Base-by-base conservation (phyloP, 306 rosid species). In the Pterocarpus macrocarpus region DNA sequence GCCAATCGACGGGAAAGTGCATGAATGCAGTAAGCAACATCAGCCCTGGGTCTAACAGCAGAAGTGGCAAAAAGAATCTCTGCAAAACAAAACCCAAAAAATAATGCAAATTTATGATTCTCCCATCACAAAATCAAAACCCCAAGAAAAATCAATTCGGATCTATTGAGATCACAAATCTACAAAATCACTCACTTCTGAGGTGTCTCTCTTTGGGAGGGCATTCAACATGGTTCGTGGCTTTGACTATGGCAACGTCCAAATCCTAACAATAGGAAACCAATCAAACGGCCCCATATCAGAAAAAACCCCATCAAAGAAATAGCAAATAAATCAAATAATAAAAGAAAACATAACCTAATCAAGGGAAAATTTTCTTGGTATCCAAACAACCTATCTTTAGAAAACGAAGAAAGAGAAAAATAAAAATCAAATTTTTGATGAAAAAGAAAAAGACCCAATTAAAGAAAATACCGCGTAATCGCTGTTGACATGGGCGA, bases 401-500 rank as follows among this genome's bases (percentile, higher is more conserved):
- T 73, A 53, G 71, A 73, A 82, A 34, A 43, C 17, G 50, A 56
- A 7, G n/a, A 28, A 32, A 17, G 35, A 11, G 14, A 13, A 8
- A 38, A 64, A 4, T 35, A 34, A 36, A 36, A 35, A 12, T 64
- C 17, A n/a, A 53, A 55, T 5, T 35, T 64, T 14, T 15, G 28
- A 35, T 10, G 10, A 2, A 67, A 43, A n/a, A 67, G 12, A 43
- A 67, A 11, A 67, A 41, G 55, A 67, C 36, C 55, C 55, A 43
- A 38, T 7, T n/a, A 3, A 36, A 41, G 59, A 17, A 2, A 65
- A 39, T 83, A 86, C 81, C 90, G 98, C 99, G 75, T 90, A 96
- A 76, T 96, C 99, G 94, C 99, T 96, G 73, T 96, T 96, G 97
- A 96, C 99, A 80, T 94, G 98, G 70, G 99, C 99, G 80, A 96